Conservation (phyloP, 805 yeast species). For the Candida ovalis region DNA sequence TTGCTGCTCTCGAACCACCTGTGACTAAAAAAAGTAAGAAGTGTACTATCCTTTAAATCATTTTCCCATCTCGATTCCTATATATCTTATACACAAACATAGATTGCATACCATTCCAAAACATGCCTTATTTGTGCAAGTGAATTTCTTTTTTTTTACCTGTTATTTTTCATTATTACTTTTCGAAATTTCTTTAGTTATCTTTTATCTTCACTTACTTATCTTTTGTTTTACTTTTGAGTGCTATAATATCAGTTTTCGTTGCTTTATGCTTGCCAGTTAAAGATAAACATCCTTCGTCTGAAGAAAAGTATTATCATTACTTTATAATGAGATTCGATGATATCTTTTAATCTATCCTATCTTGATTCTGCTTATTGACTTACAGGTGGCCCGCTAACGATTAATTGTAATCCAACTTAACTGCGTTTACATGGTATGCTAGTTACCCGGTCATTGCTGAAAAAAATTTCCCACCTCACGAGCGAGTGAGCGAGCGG, state of each 20-base stretch:
- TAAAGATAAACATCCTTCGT: no score
- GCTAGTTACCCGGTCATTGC: no score
- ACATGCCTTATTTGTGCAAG: background rate
- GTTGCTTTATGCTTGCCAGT: background rate
- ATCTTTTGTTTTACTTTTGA: background rate
- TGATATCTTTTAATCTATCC: no score
- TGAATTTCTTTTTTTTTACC: background rate
- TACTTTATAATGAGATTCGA: no score
- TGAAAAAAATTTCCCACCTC: no score
- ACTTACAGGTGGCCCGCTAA: no score
- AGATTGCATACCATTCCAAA: background rate
- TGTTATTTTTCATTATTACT: background rate
- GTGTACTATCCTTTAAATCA: conserved; percentile 71
- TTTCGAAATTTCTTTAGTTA: background rate
- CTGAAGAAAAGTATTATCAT: no score
- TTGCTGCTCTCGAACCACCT: conserved; percentile 97
- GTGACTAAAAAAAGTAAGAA: conserved; percentile 76
- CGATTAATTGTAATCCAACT: no score
- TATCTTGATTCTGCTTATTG: no score
- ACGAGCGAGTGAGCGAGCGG: no score
- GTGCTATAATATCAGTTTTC: background rate
- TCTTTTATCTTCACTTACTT: background rate
- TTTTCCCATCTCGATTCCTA: background rate
- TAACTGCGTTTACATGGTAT: no score
- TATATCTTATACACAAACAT: background rate